These are phyloP conservation scores for Colletotrichum shisoi DNA, from an alignment of 2,329 filamentous ascomycete species.

Conservation along the genomic window DNA sequence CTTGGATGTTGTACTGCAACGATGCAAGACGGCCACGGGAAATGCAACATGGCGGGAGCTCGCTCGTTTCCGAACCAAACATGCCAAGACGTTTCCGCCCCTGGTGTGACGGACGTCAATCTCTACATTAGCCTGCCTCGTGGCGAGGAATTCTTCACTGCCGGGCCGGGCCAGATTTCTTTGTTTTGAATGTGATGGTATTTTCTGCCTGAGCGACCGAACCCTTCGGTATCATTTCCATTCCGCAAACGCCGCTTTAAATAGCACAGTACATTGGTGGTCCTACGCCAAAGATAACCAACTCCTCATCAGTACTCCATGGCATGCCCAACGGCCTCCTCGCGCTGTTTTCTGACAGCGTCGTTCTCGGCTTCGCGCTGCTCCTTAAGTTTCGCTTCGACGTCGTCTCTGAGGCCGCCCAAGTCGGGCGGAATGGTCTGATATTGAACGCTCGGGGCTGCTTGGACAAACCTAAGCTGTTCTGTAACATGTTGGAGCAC, in stretches of 20 bases:
- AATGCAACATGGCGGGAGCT: not conserved
- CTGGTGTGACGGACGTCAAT: too few relatives aligned
- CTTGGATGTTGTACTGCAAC: slow-evolving; percentile 9
- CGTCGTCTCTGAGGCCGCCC: slow-evolving; percentile 70
- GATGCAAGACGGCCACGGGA: not conserved
- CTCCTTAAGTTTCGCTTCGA: slow-evolving; percentile 73
- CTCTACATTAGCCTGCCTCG: not conserved
- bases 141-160: not conserved
- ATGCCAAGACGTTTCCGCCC: not conserved
- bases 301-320: slow-evolving; percentile 59
- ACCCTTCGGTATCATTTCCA: slow-evolving; percentile 13
- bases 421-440: slow-evolving; percentile 81
- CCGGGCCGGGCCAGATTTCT: not conserved
- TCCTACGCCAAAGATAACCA: not conserved
- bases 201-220: slow-evolving; percentile 1
- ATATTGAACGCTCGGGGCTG: slow-evolving; percentile 87
- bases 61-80: not conserved
- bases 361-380: slow-evolving; percentile 68
- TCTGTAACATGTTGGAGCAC: slow-evolving; percentile 82
- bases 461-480: slow-evolving; percentile 84
- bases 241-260: slow-evolving; percentile 24
- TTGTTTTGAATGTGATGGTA: not conserved
- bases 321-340: slow-evolving; percentile 64
- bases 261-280: not conserved
- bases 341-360: slow-evolving; percentile 58